Conservation (phyloP, 139 green algal genomes). For the Volvox africanus region DNA sequence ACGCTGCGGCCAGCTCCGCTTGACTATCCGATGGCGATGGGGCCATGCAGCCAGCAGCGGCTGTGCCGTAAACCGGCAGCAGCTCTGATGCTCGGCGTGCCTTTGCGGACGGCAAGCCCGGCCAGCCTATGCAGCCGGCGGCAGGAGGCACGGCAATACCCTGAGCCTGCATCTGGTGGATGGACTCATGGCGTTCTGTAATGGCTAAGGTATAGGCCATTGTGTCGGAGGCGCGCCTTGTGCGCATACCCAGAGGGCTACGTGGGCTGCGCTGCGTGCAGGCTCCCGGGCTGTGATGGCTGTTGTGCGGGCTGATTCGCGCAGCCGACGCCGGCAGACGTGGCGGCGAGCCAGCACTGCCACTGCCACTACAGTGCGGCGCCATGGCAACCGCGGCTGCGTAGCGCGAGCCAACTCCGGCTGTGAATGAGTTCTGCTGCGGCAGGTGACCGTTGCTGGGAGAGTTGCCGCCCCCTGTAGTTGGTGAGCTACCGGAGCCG, state of each 20-base stretch:
- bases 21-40: neutral
- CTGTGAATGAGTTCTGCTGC: neutral
- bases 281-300: slow-evolving; percentile 4
- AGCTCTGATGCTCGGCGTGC: slow-evolving; percentile 20
- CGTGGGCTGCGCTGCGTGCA: neutral
- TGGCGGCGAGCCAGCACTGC: neutral
- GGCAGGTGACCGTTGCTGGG: neutral
- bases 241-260: slow-evolving; percentile 28
- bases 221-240: slow-evolving; percentile 24
- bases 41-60: neutral
- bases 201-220: slow-evolving; percentile 28
- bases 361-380: neutral
- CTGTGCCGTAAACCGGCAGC: neutral
- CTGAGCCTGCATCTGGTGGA: slow-evolving; percentile 36
- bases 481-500: neutral
- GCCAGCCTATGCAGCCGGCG: neutral
- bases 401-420: neutral
- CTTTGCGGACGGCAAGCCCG: neutral
- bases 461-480: neutral
- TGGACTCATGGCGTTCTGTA: slow-evolving; percentile 32
- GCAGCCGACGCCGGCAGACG: neutral
- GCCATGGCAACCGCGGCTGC: neutral
- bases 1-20: slow-evolving; percentile 11
- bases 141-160: neutral
- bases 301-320: slow-evolving; percentile 24